Conservation (phyloP, 805 yeast genomes). For the Yamadazyma paraphyllophila region DNA sequence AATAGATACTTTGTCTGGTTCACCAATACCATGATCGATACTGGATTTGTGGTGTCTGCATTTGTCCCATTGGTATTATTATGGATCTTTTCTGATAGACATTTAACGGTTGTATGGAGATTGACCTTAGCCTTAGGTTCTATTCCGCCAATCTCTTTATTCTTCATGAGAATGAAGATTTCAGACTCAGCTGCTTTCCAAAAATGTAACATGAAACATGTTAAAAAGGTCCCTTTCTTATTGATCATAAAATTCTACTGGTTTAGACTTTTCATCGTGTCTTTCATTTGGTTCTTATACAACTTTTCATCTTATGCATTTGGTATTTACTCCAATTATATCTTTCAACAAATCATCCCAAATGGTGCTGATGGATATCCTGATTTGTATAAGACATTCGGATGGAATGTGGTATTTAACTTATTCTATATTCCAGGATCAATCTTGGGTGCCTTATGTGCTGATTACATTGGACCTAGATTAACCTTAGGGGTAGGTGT, state of each 20-base stretch:
- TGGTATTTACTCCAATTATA: slow-evolving; percentile 77
- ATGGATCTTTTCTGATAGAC: slow-evolving; percentile 73
- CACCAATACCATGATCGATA: slow-evolving; percentile 84
- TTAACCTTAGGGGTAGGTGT: slow-evolving; percentile 71
- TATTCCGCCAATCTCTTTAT: slow-evolving; percentile 75
- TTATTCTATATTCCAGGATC: slow-evolving; percentile 90
- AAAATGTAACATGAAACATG: slow-evolving; percentile 66
- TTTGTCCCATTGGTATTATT: slow-evolving; percentile 83
- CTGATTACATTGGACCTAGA: slow-evolving; percentile 94
- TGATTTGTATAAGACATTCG: slow-evolving; percentile 71
- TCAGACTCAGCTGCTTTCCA: slow-evolving; percentile 70
- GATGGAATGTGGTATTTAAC: slow-evolving; percentile 90
- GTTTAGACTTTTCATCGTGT: slow-evolving; percentile 68
- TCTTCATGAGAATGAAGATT: slow-evolving; percentile 73
- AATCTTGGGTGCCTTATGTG: slow-evolving; percentile 74
- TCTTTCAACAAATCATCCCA: slow-evolving; percentile 57
- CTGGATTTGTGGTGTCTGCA: slow-evolving; percentile 79
- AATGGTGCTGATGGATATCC: slow-evolving; percentile 30
- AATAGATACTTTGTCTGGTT: slow-evolving; percentile 88
- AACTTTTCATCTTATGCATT: slow-evolving; percentile 87
- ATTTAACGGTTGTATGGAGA: slow-evolving; percentile 88
- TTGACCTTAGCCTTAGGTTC: slow-evolving; percentile 88
- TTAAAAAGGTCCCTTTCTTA: slow-evolving; percentile 59
- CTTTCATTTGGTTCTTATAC: slow-evolving; percentile 86
- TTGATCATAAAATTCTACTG: slow-evolving; percentile 76